These are phyloP conservation scores for Zygosaccharomyces siamensis DNA, from an alignment of 805 yeast genomes.

Conservation along the genomic window DNA sequence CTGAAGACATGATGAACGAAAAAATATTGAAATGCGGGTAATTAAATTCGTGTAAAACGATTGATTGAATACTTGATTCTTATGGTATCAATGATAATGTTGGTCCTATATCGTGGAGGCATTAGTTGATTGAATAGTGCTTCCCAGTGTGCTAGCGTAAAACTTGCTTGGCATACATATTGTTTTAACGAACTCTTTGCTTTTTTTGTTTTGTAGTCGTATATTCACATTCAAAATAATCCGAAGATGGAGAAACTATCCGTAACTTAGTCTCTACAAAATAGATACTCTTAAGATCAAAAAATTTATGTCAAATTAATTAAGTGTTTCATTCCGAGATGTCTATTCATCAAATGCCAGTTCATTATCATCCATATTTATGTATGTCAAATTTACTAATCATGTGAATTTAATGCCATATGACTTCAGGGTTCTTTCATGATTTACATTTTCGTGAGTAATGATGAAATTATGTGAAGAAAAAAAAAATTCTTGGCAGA, in stretches of 20 bases:
- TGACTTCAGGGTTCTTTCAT: neutral
- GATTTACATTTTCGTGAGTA: neutral
- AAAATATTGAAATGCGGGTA: neutral
- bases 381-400: neutral
- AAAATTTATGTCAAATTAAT: too few species aligned
- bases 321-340: too few species aligned
- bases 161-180: too few species aligned
- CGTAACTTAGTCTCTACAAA: too few species aligned
- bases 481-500: conserved; percentile 1
- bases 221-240: too few species aligned
- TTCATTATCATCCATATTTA: too few species aligned
- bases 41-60: neutral
- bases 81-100: neutral
- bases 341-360: too few species aligned
- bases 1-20: neutral
- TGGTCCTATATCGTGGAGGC: neutral
- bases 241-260: too few species aligned
- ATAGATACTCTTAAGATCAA: too few species aligned
- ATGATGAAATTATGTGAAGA: neutral
- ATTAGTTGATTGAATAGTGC: neutral
- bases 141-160: too few species aligned
- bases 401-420: neutral
- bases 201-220: too few species aligned
- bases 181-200: too few species aligned
- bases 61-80: neutral